These are phyloP conservation scores for Anthracocystis setariae DNA, from an alignment of 1,284 basidiomycete species.

Conservation along the genomic window DNA sequence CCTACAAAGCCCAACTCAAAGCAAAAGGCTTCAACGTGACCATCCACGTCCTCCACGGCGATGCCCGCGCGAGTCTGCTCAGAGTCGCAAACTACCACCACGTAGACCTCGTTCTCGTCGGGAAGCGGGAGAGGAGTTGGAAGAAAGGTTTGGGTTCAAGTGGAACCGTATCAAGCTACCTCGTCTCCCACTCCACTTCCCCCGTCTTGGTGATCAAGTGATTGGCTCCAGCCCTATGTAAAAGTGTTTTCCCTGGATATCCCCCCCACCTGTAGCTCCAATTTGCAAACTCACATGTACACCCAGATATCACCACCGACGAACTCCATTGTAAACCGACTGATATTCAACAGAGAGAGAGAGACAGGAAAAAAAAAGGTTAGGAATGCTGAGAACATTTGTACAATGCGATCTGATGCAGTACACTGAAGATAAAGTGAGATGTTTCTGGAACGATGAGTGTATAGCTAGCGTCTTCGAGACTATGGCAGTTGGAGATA, in stretches of 20 bases:
- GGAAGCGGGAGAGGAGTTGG: constrained; percentile 56
- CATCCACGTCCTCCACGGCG: constrained; percentile 64
- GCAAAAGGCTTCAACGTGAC: constrained; percentile 59
- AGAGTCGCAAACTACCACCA: constrained; percentile 59
- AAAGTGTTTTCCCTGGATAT: background rate
- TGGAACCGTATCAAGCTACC: constrained; percentile 59
- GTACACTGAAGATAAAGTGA: too few species aligned
- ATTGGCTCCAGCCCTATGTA: background rate
- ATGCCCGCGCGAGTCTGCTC: constrained; percentile 54
- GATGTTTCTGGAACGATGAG: background rate
- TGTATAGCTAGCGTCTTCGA: background rate
- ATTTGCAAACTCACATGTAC: too few species aligned
- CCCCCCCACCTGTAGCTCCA: background rate
- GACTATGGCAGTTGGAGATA: too few species aligned
- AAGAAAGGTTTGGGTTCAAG: constrained; percentile 43
- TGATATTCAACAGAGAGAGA: too few species aligned
- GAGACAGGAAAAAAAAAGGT: too few species aligned
- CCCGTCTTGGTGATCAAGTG: constrained; percentile 66
- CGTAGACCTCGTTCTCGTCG: constrained; percentile 53
- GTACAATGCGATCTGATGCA: too few species aligned
- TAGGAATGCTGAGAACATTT: too few species aligned
- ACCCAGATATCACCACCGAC: too few species aligned
- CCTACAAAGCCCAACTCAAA: constrained; percentile 60
- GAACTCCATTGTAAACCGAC: too few species aligned
- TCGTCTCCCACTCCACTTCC: constrained; percentile 58